These are phyloP conservation scores for Trichosporon sp. DNA, from an alignment of 1,284 basidiomycete genomes.

Conservation along the genomic window DNA sequence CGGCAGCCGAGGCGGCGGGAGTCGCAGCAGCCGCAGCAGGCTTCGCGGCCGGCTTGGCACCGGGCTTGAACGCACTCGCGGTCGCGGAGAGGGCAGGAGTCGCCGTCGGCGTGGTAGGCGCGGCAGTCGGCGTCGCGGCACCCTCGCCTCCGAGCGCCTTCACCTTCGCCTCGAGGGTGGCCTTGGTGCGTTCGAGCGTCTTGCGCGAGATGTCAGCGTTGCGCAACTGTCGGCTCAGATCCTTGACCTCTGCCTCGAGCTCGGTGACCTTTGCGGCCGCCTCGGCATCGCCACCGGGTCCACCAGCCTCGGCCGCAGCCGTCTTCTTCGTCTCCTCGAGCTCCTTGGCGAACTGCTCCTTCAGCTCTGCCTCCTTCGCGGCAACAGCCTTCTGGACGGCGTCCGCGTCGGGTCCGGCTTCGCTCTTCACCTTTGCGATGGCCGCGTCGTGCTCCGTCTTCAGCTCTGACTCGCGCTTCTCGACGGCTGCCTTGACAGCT, in stretches of 20 bases:
- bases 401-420: slow-evolving; percentile 21
- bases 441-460: slow-evolving; percentile 37
- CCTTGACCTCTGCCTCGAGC: slow-evolving; percentile 45
- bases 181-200: slow-evolving; percentile 42
- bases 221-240: slow-evolving; percentile 43
- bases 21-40: slow-evolving; percentile 16
- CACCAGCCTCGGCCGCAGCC: slow-evolving; percentile 14
- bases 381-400: slow-evolving; percentile 39
- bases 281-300: neutral
- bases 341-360: slow-evolving; percentile 32
- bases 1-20: slow-evolving; percentile 18
- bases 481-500: slow-evolving; percentile 50
- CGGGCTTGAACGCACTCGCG: slow-evolving; percentile 22
- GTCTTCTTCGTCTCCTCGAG: slow-evolving; percentile 28
- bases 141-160: slow-evolving; percentile 36
- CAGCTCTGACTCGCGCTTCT: slow-evolving; percentile 48
- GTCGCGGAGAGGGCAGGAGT: slow-evolving; percentile 17
- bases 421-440: slow-evolving; percentile 28
- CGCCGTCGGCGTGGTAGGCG: slow-evolving; percentile 24
- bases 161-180: slow-evolving; percentile 42
- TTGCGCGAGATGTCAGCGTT: slow-evolving; percentile 51
- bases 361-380: slow-evolving; percentile 41
- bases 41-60: slow-evolving; percentile 21
- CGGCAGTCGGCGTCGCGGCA: slow-evolving; percentile 15
- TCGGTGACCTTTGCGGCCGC: slow-evolving; percentile 39